Base-by-base conservation (phyloP, 2,329 filamentous ascomycete genomes). In the Diaporthe velutina region DNA sequence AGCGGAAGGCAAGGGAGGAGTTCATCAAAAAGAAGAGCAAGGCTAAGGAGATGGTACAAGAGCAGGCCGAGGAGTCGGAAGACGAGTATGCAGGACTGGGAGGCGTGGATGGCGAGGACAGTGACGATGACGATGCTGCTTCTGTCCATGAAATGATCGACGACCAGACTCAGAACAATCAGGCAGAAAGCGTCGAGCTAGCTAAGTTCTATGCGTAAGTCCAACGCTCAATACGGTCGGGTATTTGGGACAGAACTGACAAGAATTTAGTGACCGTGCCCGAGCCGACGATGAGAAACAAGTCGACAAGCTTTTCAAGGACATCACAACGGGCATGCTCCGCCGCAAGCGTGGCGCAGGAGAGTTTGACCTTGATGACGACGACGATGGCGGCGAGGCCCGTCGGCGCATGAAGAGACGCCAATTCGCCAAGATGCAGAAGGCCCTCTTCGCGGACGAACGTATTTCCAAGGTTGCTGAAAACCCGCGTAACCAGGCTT, bases 51-150 rank as follows among this genome's bases (percentile, higher is more conserved):
- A 94, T 98, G 89, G 89, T 99, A 50, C 91, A 98, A 78, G 97
- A 98, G 78, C 95, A 98, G 81, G 96, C 97, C 76, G 95, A 98
- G 79, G 97, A 99, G 84, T 99, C 97, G 0, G 97, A 99, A 81
- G 97, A 99, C 82, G 97, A 99, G 83, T 99, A 98, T 82, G 96
- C 96, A 52, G 97, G 97, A 6, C 88, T 99, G 13, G 97, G 97
- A 78, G 97, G 97, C 77, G 93, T 88, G 15, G 96, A 96, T 83
- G 96, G 96, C 75, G 96, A 98, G 78, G 95, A 96, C 77, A 93
- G 90, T 57, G 93, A 93, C 73, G 94, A 95, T 74, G 90, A 94
- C 75, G 93, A 94, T 74, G 92, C 92, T 40, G 90, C 84, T 17
- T 89, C 94, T 10, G 90, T 97, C 77, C 90, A 93, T 78, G 92